These are phyloP conservation scores for Sesbania bispinosa DNA, from an alignment of 306 rosid species.

Conservation along the genomic window DNA sequence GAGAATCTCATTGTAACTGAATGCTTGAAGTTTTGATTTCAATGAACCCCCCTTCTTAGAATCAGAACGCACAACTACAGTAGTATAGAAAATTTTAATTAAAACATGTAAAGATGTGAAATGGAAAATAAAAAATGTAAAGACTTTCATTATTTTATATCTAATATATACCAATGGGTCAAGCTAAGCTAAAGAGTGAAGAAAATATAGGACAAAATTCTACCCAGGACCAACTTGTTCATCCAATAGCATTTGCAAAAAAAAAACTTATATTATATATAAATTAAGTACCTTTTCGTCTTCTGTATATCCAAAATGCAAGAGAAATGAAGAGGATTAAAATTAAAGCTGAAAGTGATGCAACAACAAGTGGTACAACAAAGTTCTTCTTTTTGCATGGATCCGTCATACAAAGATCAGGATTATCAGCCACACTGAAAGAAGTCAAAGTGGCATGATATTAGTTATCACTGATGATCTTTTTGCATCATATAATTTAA, in stretches of 20 bases:
- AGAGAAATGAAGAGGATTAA: not conserved
- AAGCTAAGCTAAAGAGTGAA: too few relatives aligned
- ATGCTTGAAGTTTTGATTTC: slow-evolving; percentile 16
- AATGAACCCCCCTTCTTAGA: not conserved
- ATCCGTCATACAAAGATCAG: not conserved
- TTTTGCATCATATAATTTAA: too few relatives aligned
- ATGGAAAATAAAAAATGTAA: too few relatives aligned
- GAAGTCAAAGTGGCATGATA: not conserved
- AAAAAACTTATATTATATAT: too few relatives aligned
- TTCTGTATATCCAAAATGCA: not conserved
- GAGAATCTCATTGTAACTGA: slow-evolving; percentile 23
- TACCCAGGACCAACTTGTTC: too few relatives aligned
- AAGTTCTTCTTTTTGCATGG: slow-evolving; percentile 13
- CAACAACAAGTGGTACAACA: not conserved
- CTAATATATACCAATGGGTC: too few relatives aligned
- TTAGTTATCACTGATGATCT: not conserved
- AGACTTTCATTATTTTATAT: too few relatives aligned
- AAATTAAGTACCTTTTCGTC: not conserved
- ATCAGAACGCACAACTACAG: not conserved
- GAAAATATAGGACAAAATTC: too few relatives aligned
- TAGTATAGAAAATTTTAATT: not conserved
- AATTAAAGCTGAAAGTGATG: not conserved
- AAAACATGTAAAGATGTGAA: too few relatives aligned
- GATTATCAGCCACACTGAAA: slow-evolving; percentile 16
- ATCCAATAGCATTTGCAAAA: too few relatives aligned